These are phyloP conservation scores for Pestalotiopsis sp. DNA, from an alignment of 2,329 filamentous ascomycete genomes.

Conservation along the genomic window DNA sequence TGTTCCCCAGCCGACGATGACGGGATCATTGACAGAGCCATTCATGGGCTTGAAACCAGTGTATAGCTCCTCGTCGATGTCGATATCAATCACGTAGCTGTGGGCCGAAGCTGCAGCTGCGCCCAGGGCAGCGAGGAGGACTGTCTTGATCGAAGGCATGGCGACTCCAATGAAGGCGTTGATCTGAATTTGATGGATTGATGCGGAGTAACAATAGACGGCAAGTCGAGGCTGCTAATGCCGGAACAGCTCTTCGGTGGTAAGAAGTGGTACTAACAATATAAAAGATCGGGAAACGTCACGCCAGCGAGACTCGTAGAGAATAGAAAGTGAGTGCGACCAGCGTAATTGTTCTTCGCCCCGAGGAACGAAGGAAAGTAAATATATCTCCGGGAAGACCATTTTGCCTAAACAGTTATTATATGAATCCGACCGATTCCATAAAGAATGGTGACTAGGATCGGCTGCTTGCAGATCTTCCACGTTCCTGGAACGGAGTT, in stretches of 20 bases:
- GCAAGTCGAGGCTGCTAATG: too few relatives aligned
- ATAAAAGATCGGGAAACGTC: background rate
- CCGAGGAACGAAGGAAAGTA: background rate
- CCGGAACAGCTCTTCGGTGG: background rate
- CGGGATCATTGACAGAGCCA: conserved; percentile 18
- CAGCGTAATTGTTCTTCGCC: background rate
- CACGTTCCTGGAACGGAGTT: conserved; percentile 5
- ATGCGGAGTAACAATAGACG: background rate
- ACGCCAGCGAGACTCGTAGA: background rate
- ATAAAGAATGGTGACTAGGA: background rate
- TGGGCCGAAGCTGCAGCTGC: conserved; percentile 21
- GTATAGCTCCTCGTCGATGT: conserved; percentile 27
- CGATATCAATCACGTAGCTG: conserved; percentile 30
- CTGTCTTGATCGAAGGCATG: background rate
- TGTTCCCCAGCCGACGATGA: conserved; percentile 31
- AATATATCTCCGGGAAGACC: background rate
- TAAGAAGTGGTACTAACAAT: background rate
- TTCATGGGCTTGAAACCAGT: conserved; percentile 26
- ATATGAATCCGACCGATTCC: background rate
- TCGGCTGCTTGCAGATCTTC: conserved; percentile 8
- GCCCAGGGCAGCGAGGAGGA: conserved; percentile 16
- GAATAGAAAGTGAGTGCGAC: background rate
- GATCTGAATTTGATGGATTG: background rate
- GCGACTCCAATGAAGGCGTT: background rate
- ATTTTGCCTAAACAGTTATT: conserved; percentile 6